Conservation (phyloP, 2,329 filamentous ascomycete species). For the Nigrospora oryzae region DNA sequence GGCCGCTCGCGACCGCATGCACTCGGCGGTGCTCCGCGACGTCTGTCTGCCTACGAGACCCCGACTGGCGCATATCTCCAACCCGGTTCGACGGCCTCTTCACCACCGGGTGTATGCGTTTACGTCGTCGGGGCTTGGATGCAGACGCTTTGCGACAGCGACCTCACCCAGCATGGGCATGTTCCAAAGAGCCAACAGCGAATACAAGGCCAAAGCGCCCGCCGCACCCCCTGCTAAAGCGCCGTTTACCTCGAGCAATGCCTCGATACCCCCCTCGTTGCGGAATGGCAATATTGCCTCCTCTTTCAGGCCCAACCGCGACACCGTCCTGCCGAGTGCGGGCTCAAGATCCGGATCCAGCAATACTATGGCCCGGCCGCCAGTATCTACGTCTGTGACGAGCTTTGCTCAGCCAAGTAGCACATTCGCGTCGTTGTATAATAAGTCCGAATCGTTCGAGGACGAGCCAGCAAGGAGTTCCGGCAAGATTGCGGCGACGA, state of each 20-base stretch:
- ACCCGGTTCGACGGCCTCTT: not conserved
- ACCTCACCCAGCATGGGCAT: conserved; percentile 6
- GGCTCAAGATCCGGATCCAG: conserved; percentile 26
- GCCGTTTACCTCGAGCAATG: conserved; percentile 50
- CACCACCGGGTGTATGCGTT: conserved; percentile 2
- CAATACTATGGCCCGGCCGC: conserved; percentile 18
- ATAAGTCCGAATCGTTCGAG: conserved; percentile 39
- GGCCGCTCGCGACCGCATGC: conserved; percentile 9
- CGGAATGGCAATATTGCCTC: conserved; percentile 40
- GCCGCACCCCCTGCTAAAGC: conserved; percentile 23
- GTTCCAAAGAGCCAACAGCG: conserved; percentile 17
- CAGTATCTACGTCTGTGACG: conserved; percentile 6
- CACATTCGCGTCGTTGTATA: conserved; percentile 33
- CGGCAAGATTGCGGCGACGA: conserved; percentile 14
- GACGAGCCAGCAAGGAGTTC: conserved; percentile 27
- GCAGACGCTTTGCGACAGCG: no score
- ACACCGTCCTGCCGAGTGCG: conserved; percentile 22
- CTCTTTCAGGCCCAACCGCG: conserved; percentile 36
- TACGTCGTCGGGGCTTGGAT: conserved; percentile 1
- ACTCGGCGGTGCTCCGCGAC: conserved; percentile 7
- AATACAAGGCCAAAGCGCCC: conserved; percentile 27
- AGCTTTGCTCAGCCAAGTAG: conserved; percentile 10
- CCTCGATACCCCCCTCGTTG: conserved; percentile 17
- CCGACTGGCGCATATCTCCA: conserved; percentile 6
- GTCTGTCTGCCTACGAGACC: conserved; percentile 11